Evolutionary conservation across 2,329 filamentous ascomycete species (phyloP).

Genomic region (Drechslera avenae): DNA sequence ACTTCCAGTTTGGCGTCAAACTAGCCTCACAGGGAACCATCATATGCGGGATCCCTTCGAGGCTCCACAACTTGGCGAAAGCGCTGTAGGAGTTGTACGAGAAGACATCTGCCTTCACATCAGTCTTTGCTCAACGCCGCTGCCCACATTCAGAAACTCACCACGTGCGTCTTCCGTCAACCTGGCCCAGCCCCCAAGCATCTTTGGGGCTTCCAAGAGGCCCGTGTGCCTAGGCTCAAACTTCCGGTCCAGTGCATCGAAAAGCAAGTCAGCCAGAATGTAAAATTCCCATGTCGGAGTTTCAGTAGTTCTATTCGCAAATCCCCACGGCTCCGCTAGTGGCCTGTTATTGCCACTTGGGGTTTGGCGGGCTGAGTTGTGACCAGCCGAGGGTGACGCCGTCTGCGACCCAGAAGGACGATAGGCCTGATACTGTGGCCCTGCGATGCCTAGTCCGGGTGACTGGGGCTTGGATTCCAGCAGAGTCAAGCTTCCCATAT

Average conservation of each 20-base stretch:
- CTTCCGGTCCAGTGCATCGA: constrained; percentile 41
- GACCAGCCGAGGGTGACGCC: constrained; percentile 26
- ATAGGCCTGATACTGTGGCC: constrained; percentile 37
- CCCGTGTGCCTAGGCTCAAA: constrained; percentile 45
- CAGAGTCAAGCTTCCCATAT: constrained; percentile 35
- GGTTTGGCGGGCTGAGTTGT: constrained; percentile 36
- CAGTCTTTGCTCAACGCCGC: not conserved
- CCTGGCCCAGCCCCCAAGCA: constrained; percentile 40
- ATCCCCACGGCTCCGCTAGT: constrained; percentile 43
- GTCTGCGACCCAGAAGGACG: constrained; percentile 22
- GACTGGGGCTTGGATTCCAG: constrained; percentile 20
- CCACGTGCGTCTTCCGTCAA: constrained; percentile 35
- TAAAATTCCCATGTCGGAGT: constrained; percentile 45
- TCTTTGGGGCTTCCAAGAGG: constrained; percentile 41
- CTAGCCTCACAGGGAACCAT: constrained; percentile 39
- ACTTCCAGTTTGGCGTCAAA: constrained; percentile 39
- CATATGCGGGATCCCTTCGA: constrained; percentile 42
- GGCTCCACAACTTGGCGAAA: constrained; percentile 40
- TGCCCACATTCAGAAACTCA: constrained; percentile 19
- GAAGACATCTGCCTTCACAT: constrained; percentile 31
- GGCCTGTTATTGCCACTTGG: constrained; percentile 36
- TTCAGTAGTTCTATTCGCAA: constrained; percentile 41
- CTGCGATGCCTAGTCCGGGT: constrained; percentile 8
- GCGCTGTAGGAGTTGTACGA: constrained; percentile 36
- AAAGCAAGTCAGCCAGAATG: constrained; percentile 43